Evolutionary conservation across 2,329 filamentous ascomycete species (phyloP), one percentile per base, ranked within the genome.

Genomic region (Hypoxylon rubiginosum): DNA sequence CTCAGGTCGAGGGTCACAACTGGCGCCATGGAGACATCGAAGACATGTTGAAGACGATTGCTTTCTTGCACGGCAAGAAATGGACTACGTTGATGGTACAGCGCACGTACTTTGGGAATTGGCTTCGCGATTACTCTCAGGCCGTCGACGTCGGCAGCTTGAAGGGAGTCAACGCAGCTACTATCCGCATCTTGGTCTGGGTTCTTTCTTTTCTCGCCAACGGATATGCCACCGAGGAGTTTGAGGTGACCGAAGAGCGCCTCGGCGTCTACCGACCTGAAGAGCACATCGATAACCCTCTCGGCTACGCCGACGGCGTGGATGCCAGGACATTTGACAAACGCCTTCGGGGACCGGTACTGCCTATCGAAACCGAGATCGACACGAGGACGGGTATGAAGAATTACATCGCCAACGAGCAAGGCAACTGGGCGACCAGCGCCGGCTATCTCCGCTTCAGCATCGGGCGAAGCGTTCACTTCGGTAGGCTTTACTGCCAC

Each of bases 361-460:
- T 88, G 64, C 85, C 86, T 4, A 79, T 87, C 43, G 92, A 96
- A 75, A 87, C 92, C 19, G 89, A 92, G 64, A 87, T 96, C 61
- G 92, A 96, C 74, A 81, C 82, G 34, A 82, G 86, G 5, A 96
- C 92, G 0, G 94, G 94, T n/a, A 97, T 99, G 95, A 99, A 98
- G 81, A 98, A 98, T 78, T 99, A 99, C 79, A 98, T 99, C 71
- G 90, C 95, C 65, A 98, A 97, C 74, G 95, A 98, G 78, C 83
- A 82, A 13, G 93, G 94, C 4, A 86, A 88, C 43, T 97, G 94
- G 92, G 93, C 94, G 1, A 99, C 96, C 19, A 97, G 94, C 68
- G 84, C 92, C 7, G 94, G 92, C 41, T 97, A 95, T 74, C 85
- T 97, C 64, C 89, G 90, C 71, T 92, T 88, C 79, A 94, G 91